Conservation (phyloP, 805 yeast genomes). For the Saturnispora quitensis region DNA sequence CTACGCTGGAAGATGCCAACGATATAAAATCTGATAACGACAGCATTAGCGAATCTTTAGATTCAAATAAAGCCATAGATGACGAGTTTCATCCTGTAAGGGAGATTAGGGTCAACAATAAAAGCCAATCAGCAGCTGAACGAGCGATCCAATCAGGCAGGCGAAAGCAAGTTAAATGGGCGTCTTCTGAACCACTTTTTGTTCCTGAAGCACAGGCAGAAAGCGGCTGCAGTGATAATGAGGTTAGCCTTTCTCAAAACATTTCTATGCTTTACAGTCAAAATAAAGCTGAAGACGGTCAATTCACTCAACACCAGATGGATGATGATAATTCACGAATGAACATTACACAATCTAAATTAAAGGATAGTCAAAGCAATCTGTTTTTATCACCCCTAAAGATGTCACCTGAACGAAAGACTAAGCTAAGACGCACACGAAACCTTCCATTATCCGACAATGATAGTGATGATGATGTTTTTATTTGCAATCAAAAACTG, state of each 20-base stretch:
- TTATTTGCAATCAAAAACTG: background rate
- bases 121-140: conserved; percentile 3
- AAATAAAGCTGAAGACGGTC: background rate
- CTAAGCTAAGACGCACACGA: background rate
- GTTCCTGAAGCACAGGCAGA: background rate
- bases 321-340: background rate
- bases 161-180: background rate
- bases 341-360: background rate
- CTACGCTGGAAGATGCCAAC: background rate
- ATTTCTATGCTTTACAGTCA: background rate
- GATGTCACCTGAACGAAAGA: background rate
- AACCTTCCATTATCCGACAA: background rate
- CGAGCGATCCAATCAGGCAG: background rate
- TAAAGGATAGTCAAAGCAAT: background rate
- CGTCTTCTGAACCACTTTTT: background rate
- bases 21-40: background rate
- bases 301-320: too few relatives aligned
- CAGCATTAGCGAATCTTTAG: background rate
- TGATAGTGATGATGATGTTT: background rate
- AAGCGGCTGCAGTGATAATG: background rate
- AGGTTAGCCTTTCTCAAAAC: background rate
- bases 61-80: background rate
- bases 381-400: background rate
- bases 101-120: background rate
- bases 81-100: background rate